A percentile compares a stretch with the other conserved stretches of the same genome.
Evolutionary conservation across 2,329 filamentous ascomycete genomes (phyloP).

Genomic region (Pezicula radicicola): DNA sequence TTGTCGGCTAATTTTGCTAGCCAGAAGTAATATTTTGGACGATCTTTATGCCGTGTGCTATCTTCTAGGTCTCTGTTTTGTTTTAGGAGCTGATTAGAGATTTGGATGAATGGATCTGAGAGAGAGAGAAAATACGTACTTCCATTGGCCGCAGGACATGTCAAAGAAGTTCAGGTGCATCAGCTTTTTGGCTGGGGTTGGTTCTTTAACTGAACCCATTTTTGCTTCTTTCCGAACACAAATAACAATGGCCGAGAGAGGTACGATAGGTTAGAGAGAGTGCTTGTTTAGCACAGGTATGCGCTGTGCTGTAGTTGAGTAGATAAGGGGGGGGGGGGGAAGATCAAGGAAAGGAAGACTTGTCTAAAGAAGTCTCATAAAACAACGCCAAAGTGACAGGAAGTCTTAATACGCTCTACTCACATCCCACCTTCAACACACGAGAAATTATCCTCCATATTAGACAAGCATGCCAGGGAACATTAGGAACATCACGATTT

Average conservation of each 20-base stretch:
- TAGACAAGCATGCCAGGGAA: too few relatives aligned
- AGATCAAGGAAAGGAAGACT: too few relatives aligned
- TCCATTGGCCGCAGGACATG: background rate
- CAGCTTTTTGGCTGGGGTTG: background rate
- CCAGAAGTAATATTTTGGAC: slow-evolving; percentile 1
- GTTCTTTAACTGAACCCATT: background rate
- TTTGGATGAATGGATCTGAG: background rate
- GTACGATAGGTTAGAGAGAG: background rate
- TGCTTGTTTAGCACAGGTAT: background rate
- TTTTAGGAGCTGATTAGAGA: background rate
- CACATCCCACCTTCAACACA: too few relatives aligned
- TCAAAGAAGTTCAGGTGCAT: background rate
- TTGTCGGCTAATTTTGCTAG: slow-evolving; percentile 56
- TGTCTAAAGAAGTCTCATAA: too few relatives aligned
- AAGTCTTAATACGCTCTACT: too few relatives aligned
- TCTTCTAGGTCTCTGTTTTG: background rate
- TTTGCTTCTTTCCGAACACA: background rate
- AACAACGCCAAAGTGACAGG: too few relatives aligned
- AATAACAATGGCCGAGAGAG: background rate
- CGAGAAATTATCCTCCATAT: too few relatives aligned
- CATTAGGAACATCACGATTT: too few relatives aligned
- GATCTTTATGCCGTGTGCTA: background rate
- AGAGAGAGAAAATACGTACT: background rate
- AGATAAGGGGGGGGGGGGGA: too few relatives aligned
- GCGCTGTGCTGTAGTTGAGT: too few relatives aligned